Evolutionary conservation across 2,329 filamentous ascomycete genomes (phyloP).

Genomic region (Pseudogymnoascus sp.): DNA sequence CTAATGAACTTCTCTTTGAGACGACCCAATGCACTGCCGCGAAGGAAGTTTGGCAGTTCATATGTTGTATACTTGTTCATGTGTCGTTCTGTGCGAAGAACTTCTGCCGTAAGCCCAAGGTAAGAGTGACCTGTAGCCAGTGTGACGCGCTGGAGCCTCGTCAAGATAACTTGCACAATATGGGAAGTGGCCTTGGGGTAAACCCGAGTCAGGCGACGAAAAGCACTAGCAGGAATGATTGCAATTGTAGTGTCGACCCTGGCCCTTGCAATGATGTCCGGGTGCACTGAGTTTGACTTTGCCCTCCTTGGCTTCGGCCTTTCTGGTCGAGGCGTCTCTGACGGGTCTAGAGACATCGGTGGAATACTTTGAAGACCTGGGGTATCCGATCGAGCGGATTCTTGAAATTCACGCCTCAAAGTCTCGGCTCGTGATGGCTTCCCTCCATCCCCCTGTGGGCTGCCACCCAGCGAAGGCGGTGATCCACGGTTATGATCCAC

Average conservation of each 20-base stretch:
- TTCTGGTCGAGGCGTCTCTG: constrained; percentile 20
- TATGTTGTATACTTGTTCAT: constrained; percentile 91
- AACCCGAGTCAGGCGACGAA: constrained; percentile 81
- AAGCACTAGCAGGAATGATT: constrained; percentile 94
- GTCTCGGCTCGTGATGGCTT: not conserved
- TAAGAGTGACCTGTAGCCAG: constrained; percentile 93
- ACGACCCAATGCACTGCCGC: constrained; percentile 72
- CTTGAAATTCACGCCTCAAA: not conserved
- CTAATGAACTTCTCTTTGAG: constrained; percentile 88
- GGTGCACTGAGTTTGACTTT: constrained; percentile 73
- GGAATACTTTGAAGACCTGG: constrained; percentile 55
- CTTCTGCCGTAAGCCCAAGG: constrained; percentile 83
- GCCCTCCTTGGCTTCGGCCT: constrained; percentile 35
- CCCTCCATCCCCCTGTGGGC: constrained; percentile 11
- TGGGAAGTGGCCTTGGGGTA: constrained; percentile 96
- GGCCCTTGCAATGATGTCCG: constrained; percentile 92
- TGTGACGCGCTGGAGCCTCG: constrained; percentile 87
- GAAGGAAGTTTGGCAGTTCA: constrained; percentile 83
- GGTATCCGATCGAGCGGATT: not conserved
- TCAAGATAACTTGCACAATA: constrained; percentile 95
- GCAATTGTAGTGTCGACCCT: constrained; percentile 97
- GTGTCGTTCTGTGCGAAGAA: constrained; percentile 82
- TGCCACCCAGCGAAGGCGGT: constrained; percentile 26
- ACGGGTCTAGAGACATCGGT: constrained; percentile 60
- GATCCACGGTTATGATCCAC: constrained; percentile 19